Conservation (phyloP, 768 basidiomycete species). For the Termitomyces sp. region DNA sequence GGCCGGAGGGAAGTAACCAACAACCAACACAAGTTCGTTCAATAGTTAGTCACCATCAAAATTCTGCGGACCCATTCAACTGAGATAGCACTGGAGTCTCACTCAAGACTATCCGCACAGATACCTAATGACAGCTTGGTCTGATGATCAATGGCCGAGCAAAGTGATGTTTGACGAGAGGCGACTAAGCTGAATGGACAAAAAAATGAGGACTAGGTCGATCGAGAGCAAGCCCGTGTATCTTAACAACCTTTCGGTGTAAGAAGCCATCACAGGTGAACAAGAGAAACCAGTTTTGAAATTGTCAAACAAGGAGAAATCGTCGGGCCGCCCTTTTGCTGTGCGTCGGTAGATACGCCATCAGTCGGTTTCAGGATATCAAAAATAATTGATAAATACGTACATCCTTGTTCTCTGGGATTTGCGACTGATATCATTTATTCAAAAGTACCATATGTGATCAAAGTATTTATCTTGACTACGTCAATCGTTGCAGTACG, state of each 20-base stretch:
- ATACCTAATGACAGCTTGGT: background rate
- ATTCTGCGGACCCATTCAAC: background rate
- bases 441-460: background rate
- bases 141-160: background rate
- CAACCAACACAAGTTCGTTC: conserved; percentile 6
- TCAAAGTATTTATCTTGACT: background rate
- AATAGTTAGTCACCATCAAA: conserved; percentile 7
- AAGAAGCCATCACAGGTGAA: background rate
- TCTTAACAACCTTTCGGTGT: background rate
- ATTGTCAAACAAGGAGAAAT: conserved; percentile 6
- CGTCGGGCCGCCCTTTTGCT: conserved; percentile 17
- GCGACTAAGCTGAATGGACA: background rate
- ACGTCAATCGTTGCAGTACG: background rate
- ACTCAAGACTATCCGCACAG: conserved; percentile 1
- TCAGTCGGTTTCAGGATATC: conserved; percentile 17
- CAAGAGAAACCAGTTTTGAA: background rate
- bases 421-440: conserved; percentile 1
- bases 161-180: background rate
- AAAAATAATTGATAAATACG: conserved; percentile 11
- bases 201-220: conserved; percentile 10
- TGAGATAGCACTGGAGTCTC: conserved; percentile 7
- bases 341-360: conserved; percentile 13
- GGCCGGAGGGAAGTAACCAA: conserved; percentile 4
- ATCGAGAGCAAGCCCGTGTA: conserved; percentile 8
- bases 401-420: conserved; percentile 1